phyloP scores from a whole-genome alignment of 75 land plant species.

The Selaginella moellendorffii region DNA sequence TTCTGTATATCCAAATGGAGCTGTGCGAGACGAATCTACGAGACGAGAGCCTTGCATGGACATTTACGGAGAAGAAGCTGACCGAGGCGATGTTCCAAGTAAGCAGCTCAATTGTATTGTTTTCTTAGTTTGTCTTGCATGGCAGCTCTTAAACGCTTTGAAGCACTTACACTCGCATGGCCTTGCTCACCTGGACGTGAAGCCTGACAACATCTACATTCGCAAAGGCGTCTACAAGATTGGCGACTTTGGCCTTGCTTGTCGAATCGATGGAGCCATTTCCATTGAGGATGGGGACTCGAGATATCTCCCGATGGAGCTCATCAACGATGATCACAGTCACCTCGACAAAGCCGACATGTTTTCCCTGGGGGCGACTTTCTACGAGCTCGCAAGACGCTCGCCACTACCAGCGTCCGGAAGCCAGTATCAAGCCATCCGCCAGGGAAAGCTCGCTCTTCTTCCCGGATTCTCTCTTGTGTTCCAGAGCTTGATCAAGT shows the following conservation, averaged over 20 bases:
- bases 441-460: constrained; percentile 65
- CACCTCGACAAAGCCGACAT: constrained; percentile 77
- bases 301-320: constrained; percentile 77
- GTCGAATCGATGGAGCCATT: constrained; percentile 42
- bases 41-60: neutral
- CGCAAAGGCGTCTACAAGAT: constrained; percentile 61
- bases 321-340: constrained; percentile 71
- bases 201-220: constrained; percentile 88
- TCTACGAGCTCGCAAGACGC: constrained; percentile 74
- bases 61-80: constrained; percentile 43
- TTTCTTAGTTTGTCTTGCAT: too few relatives aligned
- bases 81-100: constrained; percentile 61
- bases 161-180: constrained; percentile 60
- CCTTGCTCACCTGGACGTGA: constrained; percentile 78
- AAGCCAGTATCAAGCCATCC: constrained; percentile 31
- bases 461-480: constrained; percentile 71
- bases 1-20: constrained; percentile 94
- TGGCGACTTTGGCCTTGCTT: constrained; percentile 95
- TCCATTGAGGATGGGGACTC: constrained; percentile 91
- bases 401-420: constrained; percentile 61
- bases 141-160: constrained; percentile 67
- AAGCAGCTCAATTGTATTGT: too few relatives aligned
- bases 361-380: constrained; percentile 69
- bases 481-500: constrained; percentile 75
- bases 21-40: constrained; percentile 45